Percentiles rank a stretch among this genome's conserved stretches.
These are phyloP conservation scores for Boletus subluridellus DNA, from an alignment of 1,284 basidiomycete genomes.

Conservation along the genomic window DNA sequence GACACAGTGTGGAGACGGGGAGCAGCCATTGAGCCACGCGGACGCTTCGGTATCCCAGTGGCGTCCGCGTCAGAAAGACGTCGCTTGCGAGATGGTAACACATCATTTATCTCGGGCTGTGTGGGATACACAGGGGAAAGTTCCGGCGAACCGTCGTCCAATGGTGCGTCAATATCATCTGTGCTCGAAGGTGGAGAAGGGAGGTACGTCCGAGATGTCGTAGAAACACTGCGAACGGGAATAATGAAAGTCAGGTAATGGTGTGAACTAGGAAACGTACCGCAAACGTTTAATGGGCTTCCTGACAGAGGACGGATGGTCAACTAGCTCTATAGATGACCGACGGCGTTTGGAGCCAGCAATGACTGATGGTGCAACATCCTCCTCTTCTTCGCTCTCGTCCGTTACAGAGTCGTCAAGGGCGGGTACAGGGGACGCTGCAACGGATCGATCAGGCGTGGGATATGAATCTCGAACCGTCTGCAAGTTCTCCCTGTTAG, in stretches of 20 bases:
- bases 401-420: conserved; percentile 3
- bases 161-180: neutral
- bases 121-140: neutral
- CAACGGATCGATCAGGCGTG: conserved; percentile 9
- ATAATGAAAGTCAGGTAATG: neutral
- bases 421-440: conserved; percentile 1
- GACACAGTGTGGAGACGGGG: conserved; percentile 30
- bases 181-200: conserved; percentile 25
- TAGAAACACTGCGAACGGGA: conserved; percentile 2
- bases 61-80: conserved; percentile 32
- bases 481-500: conserved; percentile 4
- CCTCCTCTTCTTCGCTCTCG: conserved; percentile 15
- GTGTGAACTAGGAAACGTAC: conserved; percentile 8
- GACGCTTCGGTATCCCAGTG: conserved; percentile 21
- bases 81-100: conserved; percentile 28
- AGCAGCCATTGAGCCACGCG: conserved; percentile 12
- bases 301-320: neutral
- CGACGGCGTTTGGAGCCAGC: conserved; percentile 25
- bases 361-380: conserved; percentile 11
- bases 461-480: conserved; percentile 4
- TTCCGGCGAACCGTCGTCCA: neutral
- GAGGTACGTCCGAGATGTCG: neutral
- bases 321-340: conserved; percentile 5
- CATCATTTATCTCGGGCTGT: neutral
- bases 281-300: conserved; percentile 28